Evolutionary conservation across 768 basidiomycete genomes (phyloP), one percentile per base, ranked within the genome.

Genomic region (Lentinula edodes): DNA sequence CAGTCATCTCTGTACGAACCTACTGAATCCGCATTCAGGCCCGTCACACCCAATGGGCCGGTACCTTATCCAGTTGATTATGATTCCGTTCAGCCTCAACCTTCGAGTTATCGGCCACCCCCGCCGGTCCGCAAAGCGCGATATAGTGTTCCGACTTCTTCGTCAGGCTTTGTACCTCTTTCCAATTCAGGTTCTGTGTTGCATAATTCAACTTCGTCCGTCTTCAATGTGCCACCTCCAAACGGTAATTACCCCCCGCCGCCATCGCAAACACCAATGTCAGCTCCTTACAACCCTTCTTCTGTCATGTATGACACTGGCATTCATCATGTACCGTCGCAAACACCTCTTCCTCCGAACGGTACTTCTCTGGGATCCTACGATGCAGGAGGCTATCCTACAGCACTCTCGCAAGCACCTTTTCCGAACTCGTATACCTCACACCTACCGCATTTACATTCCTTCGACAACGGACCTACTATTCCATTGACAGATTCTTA

Each of bases 91-190:
- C 66, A 68, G 13, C 66, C 72, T 59, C 66, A 68, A 15, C 66
- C 73, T 20, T 52, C 75, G 32, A 64, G 73, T 20, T 70, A 67
- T 46, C 73, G 76, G 58, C 76, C 74, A 5, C 70, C 79, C 1
- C 67, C 70, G 34, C 66, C 71, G 23, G 70, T 72, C 43, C 78
- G 79, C 65, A 83, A 83, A 38, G 83, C 88, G 12, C 79, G 90
- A 57, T 85, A 88, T 65, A 90, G 86, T 65, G 74, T 89, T 62
- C 88, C 89, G 18, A 67, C 82, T 0, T 73, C 84, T 6, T 85
- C 89, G 0, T 88, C 89, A 10, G 89, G 90, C 12, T 92, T 90
- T 66, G 74, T 83, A 58, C 85, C 89, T 42, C 68, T 88, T 50
- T 69, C 78, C 32, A 78, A 65, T 59, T 58, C 67, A n/a, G 60